Base-by-base conservation (phyloP, 2,329 filamentous ascomycete species). In the Aureobasidium leucospermi region DNA sequence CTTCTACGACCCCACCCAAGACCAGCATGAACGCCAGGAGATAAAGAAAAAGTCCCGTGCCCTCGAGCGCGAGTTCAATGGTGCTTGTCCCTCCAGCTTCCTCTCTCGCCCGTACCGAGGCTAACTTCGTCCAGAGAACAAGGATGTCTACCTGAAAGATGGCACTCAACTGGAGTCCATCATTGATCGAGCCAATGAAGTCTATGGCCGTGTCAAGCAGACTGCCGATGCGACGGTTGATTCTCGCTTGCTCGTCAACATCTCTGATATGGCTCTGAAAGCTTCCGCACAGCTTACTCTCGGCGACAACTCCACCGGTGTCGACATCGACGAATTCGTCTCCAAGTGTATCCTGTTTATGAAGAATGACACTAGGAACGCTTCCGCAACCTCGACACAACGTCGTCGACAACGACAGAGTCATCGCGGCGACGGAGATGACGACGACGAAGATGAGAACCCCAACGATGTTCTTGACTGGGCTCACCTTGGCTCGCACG, bases 251-350 rank as follows among this genome's bases (percentile, higher is more conserved):
- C 80, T 97, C 3, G 87, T 96, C 51, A 85, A 82, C 63, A 85
- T 89, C 0, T 89, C 89, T 5, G 91, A 96, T 64, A 74, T 95
- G 4, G 87, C 88, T 0, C 86, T 88, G 67, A 89, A 89, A 66
- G 91, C 90, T 69, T 87, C 90, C 0, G 79, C 87, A 45, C 85
- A 86, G 55, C 79, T 95, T 29, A 85, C 87, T 1, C 79, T 90
- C 32, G 91, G 91, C 6, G 87, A 87, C 66, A 76, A 81, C 1
- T 83, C 84, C 2, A 85, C 87, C 53, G 90, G 91, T 7, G 76
- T 99, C 23, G 92, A 97, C 68, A 80, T 95, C 0, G 92, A 97
- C 62, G 89, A 96, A 67, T 95, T 97, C 68, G 84, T 97, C 13
- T 88, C 89, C 0, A 96, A 95, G 73, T 93, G 88, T 71, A 90